Base-by-base conservation (phyloP, 768 basidiomycete species). In the Xerocomellus dryophilus region DNA sequence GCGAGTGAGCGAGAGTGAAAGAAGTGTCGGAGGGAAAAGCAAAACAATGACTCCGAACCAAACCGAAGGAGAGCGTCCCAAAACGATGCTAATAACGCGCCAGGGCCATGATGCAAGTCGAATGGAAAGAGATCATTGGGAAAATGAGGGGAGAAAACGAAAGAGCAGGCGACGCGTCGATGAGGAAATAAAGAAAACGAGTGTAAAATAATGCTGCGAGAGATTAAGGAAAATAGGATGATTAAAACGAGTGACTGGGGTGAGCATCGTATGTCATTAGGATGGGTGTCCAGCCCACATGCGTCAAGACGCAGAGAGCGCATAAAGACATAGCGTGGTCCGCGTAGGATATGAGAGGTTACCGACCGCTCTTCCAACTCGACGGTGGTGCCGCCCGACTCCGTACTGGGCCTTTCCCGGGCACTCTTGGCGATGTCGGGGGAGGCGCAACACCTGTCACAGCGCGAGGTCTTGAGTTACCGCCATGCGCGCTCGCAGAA, bases 381-480 rank as follows among this genome's bases (percentile, higher is more conserved):
- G 84, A 85, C 12, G 84, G 83, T 9, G 84, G 83, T 2, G 76
- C 72, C n/a, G 71, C 71, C 43, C 57, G 56, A 21, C 64, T 74
- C 57, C 68, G 56, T 43, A 46, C 52, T 53, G 64, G 47, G 55
- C 53, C 41, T 31, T 61, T 66, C 20, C 58, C 66, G 0, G 70
- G 43, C 14, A 18, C n/a, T 40, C 25, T 57, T 2, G 58, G 53
- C 27, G 59, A 55, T 29, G 69, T 50, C 1, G 69, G 58, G 0
- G 69, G 48, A 7, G 71, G 51, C 2, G 62, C 25, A 6, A 55
- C 60, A 0, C 66, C 74, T 1, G 74, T 76, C 47, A 50, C 50
- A 38, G 74, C 74, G 18, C 76, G 70, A 5, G 63, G 71, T 36
- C 74, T 61, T 14, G 65, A 27, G 11, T 51, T 17, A 20, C 66